These are phyloP conservation scores for Rutidosis leptorrhynchoides DNA, from an alignment of 129 eudicot genomes.

Conservation along the genomic window DNA sequence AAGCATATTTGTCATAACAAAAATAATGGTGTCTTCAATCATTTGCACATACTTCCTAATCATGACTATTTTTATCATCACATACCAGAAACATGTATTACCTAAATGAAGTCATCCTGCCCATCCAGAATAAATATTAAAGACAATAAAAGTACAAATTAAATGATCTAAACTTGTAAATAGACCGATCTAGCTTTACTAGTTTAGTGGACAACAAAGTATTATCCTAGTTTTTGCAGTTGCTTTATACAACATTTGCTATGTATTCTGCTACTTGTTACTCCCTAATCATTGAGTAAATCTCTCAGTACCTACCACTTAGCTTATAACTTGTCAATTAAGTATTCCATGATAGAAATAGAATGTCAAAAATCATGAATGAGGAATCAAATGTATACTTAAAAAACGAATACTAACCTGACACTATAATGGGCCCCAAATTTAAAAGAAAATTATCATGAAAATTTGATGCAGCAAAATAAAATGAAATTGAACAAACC, in stretches of 20 bases:
- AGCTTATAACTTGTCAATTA: neutral
- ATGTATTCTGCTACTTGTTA: neutral
- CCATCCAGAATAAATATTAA: neutral
- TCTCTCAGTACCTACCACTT: neutral
- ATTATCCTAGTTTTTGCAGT: neutral
- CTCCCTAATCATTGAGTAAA: neutral
- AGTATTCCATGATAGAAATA: slow-evolving; percentile 2
- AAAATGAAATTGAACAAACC: slow-evolving; percentile 46
- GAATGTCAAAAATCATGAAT: neutral
- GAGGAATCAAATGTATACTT: neutral
- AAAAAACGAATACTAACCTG: neutral
- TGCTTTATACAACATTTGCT: neutral
- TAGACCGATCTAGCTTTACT: neutral
- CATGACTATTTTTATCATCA: neutral
- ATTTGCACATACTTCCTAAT: neutral
- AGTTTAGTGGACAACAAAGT: neutral
- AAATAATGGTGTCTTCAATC: neutral
- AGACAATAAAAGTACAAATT: slow-evolving; percentile 2
- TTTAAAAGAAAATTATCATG: neutral
- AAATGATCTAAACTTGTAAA: neutral
- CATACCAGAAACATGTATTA: neutral
- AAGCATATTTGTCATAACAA: neutral
- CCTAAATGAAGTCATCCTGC: neutral
- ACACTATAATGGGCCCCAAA: neutral
- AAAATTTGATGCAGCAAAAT: neutral